Evolutionary conservation across 306 rosid species (phyloP).

Genomic region (Sicyos edulis): DNA sequence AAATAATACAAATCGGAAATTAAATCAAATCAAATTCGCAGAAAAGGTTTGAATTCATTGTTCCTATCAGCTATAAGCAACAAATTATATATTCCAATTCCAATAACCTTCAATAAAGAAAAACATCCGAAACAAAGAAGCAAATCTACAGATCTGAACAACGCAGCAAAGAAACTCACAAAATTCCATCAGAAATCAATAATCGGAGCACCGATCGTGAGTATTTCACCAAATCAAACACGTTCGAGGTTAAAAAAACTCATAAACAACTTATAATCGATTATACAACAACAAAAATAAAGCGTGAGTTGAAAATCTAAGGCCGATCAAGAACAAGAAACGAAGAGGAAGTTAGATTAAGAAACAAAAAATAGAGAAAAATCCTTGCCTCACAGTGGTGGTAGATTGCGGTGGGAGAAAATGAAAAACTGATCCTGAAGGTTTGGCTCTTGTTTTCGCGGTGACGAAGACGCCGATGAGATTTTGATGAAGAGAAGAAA

Average conservation of each 20-base stretch:
- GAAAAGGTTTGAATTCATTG: not conserved
- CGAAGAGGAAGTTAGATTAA: not conserved
- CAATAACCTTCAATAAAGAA: not conserved
- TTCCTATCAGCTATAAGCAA: no score
- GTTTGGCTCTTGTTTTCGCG: constrained; percentile 6
- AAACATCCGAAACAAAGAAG: not conserved
- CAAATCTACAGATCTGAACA: constrained; percentile 11
- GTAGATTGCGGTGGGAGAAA: not conserved
- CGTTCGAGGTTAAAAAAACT: not conserved
- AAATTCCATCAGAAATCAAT: not conserved
- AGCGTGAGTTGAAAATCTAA: not conserved
- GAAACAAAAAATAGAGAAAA: not conserved
- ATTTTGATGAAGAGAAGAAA: not conserved
- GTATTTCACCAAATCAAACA: not conserved
- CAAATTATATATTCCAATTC: not conserved
- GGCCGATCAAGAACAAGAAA: not conserved
- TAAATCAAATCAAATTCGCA: not conserved
- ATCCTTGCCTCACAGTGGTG: constrained; percentile 12
- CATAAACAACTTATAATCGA: not conserved
- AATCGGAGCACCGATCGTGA: not conserved
- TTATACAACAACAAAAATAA: not conserved
- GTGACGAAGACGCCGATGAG: constrained; percentile 18
- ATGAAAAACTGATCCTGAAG: not conserved
- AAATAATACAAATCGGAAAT: not conserved
- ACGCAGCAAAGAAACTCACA: not conserved